A percentile compares a stretch with the other conserved stretches of the same genome.
phyloP scores from a whole-genome alignment of 192 early-diverging fungal genomes.

The Mortierella alpina region DNA sequence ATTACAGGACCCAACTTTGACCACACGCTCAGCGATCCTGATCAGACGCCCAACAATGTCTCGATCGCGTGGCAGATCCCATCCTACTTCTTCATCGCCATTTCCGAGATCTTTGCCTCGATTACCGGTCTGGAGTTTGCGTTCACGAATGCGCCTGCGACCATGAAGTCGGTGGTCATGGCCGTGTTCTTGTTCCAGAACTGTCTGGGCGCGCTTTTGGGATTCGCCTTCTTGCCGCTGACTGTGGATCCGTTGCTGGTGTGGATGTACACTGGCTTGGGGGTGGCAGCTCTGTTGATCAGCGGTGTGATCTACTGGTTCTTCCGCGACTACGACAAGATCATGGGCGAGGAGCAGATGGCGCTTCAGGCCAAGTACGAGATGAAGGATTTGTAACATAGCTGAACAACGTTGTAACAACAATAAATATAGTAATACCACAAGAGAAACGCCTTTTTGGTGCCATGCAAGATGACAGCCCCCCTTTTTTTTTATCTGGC shows the following conservation, averaged over 20 bases:
- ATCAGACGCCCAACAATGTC: constrained; percentile 61
- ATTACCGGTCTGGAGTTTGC: constrained; percentile 77
- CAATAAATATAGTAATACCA: too few relatives aligned
- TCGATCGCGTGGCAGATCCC: constrained; percentile 68
- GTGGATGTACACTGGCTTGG: constrained; percentile 72
- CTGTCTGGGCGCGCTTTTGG: constrained; percentile 65
- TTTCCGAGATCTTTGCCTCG: constrained; percentile 76
- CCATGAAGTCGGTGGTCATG: constrained; percentile 79
- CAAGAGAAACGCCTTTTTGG: not conserved
- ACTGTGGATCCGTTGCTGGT: constrained; percentile 67
- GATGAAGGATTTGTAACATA: not conserved
- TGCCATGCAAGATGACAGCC: not conserved
- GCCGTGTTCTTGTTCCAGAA: constrained; percentile 73
- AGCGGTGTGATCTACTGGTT: constrained; percentile 17
- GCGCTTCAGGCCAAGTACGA: constrained; percentile 35
- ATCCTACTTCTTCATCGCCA: constrained; percentile 68
- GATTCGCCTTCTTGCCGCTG: constrained; percentile 67
- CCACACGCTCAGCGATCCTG: constrained; percentile 45
- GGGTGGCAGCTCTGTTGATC: constrained; percentile 27
- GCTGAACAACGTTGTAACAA: too few relatives aligned
- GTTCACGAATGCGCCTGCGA: constrained; percentile 70
- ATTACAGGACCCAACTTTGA: constrained; percentile 63
- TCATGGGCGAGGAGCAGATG: constrained; percentile 24
- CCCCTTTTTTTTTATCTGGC: too few relatives aligned
- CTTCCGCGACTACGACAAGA: constrained; percentile 39